A percentile compares a stretch with the other conserved stretches of the same genome.
phyloP scores from a whole-genome alignment of 768 basidiomycete species.

The Podaxis sp. region DNA sequence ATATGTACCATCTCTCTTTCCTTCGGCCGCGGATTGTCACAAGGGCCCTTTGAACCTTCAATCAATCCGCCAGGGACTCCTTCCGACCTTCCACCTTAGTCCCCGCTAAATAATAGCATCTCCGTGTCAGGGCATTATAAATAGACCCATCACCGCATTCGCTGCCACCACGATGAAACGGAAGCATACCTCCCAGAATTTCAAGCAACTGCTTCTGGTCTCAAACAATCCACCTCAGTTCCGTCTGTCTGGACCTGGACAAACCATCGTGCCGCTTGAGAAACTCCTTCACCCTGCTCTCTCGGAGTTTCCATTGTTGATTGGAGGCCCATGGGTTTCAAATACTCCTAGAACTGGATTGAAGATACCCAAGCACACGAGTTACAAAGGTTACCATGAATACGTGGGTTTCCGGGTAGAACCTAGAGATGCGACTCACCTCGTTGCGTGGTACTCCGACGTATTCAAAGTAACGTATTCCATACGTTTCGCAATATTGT shows the following conservation, averaged over 20 bases:
- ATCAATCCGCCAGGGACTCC: constrained; percentile 92
- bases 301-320: constrained; percentile 57
- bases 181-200: constrained; percentile 65
- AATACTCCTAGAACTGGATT: constrained; percentile 83
- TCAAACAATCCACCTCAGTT: constrained; percentile 84
- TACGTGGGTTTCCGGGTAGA: constrained; percentile 87
- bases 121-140: constrained; percentile 73
- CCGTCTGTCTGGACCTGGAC: constrained; percentile 66
- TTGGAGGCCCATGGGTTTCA: constrained; percentile 80
- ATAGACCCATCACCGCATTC: background rate
- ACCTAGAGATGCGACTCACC: constrained; percentile 39
- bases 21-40: constrained; percentile 82
- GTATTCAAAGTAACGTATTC: constrained; percentile 72
- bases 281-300: constrained; percentile 54
- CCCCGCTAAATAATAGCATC: constrained; percentile 80
- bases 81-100: constrained; percentile 75
- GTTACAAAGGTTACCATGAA: constrained; percentile 71
- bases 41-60: constrained; percentile 89
- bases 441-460: constrained; percentile 19
- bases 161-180: background rate
- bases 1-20: constrained; percentile 64
- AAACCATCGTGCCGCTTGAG: constrained; percentile 59
- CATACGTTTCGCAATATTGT: constrained; percentile 74
- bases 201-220: constrained; percentile 67
- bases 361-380: constrained; percentile 93